phyloP scores from a whole-genome alignment of 495 filamentous ascomycete species.

The Hyaloscypha bicolor region DNA sequence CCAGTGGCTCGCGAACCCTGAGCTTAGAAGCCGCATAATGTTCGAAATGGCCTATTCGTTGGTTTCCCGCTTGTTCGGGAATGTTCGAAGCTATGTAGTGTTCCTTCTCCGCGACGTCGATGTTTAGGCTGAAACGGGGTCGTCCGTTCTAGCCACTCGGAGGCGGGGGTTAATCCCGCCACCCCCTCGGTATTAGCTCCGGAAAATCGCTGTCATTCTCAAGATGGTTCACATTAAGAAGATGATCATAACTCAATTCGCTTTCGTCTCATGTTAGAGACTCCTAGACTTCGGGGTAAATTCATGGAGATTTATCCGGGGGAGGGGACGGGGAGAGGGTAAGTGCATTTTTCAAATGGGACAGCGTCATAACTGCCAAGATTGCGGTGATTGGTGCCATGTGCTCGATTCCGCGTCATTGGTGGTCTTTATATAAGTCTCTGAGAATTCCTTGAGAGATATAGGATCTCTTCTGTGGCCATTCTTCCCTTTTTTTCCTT shows the following conservation, averaged over 20 bases:
- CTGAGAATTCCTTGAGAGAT: neutral
- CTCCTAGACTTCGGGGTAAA: neutral
- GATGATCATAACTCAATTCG: neutral
- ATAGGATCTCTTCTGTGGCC: neutral
- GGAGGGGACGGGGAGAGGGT: neutral
- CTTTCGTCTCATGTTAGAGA: neutral
- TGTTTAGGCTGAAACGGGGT: neutral
- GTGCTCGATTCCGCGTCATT: neutral
- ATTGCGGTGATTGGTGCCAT: neutral
- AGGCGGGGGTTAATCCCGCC: neutral
- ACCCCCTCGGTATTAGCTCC: neutral
- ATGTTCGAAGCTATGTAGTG: neutral
- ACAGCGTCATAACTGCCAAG: neutral
- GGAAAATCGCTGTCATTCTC: neutral
- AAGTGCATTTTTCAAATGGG: neutral
- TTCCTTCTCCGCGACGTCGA: neutral
- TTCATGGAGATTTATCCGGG: neutral
- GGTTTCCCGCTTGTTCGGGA: neutral
- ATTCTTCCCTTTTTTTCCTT: neutral
- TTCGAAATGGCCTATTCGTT: neutral
- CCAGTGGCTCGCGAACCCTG: neutral
- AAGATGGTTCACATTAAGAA: neutral
- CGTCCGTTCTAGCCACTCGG: neutral
- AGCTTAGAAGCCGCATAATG: neutral
- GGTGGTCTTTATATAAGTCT: neutral